Base-by-base conservation (phyloP, 148 eudicot genomes). In the Hydrangea macrophylla region DNA sequence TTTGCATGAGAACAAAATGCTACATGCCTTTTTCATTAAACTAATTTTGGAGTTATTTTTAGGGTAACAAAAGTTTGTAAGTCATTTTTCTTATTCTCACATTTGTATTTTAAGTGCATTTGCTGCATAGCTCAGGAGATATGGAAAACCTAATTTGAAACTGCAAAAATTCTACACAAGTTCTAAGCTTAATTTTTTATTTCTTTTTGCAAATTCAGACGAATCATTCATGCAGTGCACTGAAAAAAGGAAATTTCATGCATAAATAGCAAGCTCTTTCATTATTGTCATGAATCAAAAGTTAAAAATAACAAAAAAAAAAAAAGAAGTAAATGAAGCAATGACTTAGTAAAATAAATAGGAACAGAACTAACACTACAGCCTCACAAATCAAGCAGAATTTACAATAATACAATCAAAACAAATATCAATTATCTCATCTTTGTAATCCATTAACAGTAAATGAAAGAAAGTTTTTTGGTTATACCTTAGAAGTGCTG, bases 401-500 rank as follows among this genome's bases (percentile, higher is more conserved):
- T n/a, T n/a, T 22, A n/a, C 7, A 33, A 62, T 62, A 2, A 45
- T 20, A 48, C 2, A 1, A 48, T 5, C 17, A 64, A 48, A 5
- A 58, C 7, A 33, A 27, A 44, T 7, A 23, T n/a, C n/a, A 15
- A 13, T 28, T 3, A 57, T 39, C 6, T n/a, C 26, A 58, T 69
- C 39, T 26, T 27, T 18, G 40, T 28, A 66, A 18, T 17, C 13
- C 24, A 60, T 0, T 10, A 55, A 17, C 53, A n/a, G 35, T 44
- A 11, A 63, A 10, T 40, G 20, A 22, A 31, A 50, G 17, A 35
- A 1, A 35, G 5, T 7, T 36, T 27, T 12, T 60, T n/a, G n/a
- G n/a, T n/a, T 63, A 59, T 79, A 86, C 94, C 86, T 85, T 79
- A 58, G 75, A 67, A 5, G 53, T 18, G 31, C 45, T 26, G 54